phyloP scores from a whole-genome alignment of 139 green algal species.

The Zygnema circumcarinatum region DNA sequence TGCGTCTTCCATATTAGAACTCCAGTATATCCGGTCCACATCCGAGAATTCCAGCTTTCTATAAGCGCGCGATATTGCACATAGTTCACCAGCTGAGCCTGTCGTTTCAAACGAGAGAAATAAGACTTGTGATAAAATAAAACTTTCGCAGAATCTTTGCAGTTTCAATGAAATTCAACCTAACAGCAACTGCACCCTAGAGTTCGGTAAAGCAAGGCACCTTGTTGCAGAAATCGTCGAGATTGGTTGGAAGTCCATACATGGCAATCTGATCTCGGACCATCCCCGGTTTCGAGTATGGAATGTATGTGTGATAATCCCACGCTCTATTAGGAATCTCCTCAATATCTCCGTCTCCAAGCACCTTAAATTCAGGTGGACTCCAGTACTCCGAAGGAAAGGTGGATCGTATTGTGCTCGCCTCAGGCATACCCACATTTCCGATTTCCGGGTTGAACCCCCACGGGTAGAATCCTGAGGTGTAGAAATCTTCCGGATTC shows the following conservation, averaged over 20 bases:
- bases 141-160: too few relatives aligned
- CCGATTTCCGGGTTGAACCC: conserved; percentile 64
- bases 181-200: neutral
- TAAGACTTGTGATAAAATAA: conserved; percentile 14
- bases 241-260: conserved; percentile 32
- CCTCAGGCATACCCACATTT: conserved; percentile 58
- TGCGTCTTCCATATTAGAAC: conserved; percentile 65
- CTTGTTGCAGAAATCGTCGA: conserved; percentile 58
- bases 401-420: conserved; percentile 44
- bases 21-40: conserved; percentile 56
- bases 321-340: conserved; percentile 49
- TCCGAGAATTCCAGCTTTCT: conserved; percentile 51
- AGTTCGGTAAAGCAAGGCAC: too few relatives aligned
- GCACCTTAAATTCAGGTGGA: conserved; percentile 16
- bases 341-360: neutral
- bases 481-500: conserved; percentile 54
- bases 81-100: conserved; percentile 63
- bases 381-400: conserved; percentile 30
- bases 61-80: conserved; percentile 60
- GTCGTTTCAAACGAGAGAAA: conserved; percentile 1
- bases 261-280: conserved; percentile 42
- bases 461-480: conserved; percentile 53
- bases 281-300: conserved; percentile 35
- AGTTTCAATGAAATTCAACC: too few relatives aligned
- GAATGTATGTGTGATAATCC: conserved; percentile 61